A percentile compares a stretch with the other conserved stretches of the same genome.
Conservation (phyloP, 306 rosid genomes). For the Vigna reflexopilosa region DNA sequence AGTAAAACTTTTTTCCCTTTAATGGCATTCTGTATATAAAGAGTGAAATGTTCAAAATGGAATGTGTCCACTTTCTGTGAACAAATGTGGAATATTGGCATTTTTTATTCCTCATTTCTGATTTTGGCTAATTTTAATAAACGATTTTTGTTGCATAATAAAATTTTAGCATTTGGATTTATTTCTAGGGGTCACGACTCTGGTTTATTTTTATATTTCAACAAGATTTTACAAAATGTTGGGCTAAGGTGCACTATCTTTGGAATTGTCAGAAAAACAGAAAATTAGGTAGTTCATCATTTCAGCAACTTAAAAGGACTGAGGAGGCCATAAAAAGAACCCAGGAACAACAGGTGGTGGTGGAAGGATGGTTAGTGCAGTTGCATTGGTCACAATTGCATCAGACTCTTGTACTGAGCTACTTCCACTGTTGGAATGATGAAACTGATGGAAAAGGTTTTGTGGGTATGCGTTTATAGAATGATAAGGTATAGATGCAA, state of each 20-base stretch:
- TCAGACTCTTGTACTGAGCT: slow-evolving; percentile 38
- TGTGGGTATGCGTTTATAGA: slow-evolving; percentile 61
- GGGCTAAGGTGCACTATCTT: slow-evolving; percentile 1
- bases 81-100: not conserved
- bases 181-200: no score
- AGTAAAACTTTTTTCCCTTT: not conserved
- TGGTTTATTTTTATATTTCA: not conserved
- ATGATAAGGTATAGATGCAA: slow-evolving; percentile 53
- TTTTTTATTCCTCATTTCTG: not conserved
- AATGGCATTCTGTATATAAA: not conserved
- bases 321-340: slow-evolving; percentile 80
- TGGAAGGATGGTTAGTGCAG: slow-evolving; percentile 44
- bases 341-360: slow-evolving; percentile 52
- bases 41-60: not conserved
- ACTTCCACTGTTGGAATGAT: slow-evolving; percentile 38
- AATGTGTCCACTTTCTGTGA: not conserved
- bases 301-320: slow-evolving; percentile 54
- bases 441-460: slow-evolving; percentile 57
- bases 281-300: slow-evolving; percentile 17
- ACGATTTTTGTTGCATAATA: not conserved
- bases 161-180: not conserved
- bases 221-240: not conserved
- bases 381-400: slow-evolving; percentile 27
- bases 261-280: slow-evolving; percentile 48
- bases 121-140: not conserved